phyloP scores from a whole-genome alignment of 768 basidiomycete species.

The Auriscalpium orientale region DNA sequence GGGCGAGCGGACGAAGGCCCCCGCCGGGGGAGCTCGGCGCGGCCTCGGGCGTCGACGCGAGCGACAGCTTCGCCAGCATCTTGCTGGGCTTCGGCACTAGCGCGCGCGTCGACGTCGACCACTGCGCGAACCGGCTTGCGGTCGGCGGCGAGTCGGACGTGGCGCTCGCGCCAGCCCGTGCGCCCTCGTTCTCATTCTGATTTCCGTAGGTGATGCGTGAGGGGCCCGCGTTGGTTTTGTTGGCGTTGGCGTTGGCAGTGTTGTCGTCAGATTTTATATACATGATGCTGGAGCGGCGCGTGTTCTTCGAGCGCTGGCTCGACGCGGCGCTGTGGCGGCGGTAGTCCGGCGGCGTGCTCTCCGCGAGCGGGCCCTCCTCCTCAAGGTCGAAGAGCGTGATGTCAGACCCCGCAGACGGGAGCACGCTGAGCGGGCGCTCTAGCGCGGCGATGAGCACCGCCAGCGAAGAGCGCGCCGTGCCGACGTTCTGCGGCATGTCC shows the following conservation, averaged over 20 bases:
- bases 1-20: constrained; percentile 53
- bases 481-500: background rate
- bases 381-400: constrained; percentile 50
- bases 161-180: background rate
- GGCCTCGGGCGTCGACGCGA: constrained; percentile 6
- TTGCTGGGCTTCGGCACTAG: constrained; percentile 50
- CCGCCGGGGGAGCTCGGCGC: constrained; percentile 23
- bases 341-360: constrained; percentile 57
- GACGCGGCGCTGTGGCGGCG: constrained; percentile 19
- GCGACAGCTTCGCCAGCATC: constrained; percentile 35
- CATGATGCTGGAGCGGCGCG: constrained; percentile 51
- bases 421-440: constrained; percentile 12
- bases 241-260: background rate
- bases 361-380: constrained; percentile 38
- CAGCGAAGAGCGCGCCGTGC: constrained; percentile 6
- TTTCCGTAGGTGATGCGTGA: background rate
- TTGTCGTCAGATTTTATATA: constrained; percentile 54
- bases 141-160: constrained; percentile 9
- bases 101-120: constrained; percentile 44
- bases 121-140: constrained; percentile 29
- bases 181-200: too few species aligned
- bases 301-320: constrained; percentile 9
- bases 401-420: constrained; percentile 52
- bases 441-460: constrained; percentile 2
- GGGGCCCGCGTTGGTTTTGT: background rate